Percentiles rank a stretch among this genome's conserved stretches.
phyloP scores from a whole-genome alignment of 305 asterid species.

The Coffea humblotiana region DNA sequence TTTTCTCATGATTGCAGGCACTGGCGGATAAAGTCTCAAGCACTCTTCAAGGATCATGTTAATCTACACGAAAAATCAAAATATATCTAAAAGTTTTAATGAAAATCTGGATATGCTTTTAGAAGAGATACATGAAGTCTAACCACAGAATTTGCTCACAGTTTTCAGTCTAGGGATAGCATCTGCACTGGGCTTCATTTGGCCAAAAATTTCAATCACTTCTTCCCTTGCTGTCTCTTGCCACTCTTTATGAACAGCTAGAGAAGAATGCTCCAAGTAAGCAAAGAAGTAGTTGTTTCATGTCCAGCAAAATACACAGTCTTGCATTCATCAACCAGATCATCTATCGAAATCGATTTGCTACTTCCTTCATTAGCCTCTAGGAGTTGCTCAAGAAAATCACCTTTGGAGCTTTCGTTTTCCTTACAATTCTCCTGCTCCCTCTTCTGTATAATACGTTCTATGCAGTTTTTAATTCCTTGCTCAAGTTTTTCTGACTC shows the following conservation, averaged over 20 bases:
- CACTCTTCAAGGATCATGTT: slow-evolving; percentile 64
- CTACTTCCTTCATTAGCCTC: slow-evolving; percentile 16
- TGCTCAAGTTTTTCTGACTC: slow-evolving; percentile 62
- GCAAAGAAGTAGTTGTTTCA: slow-evolving; percentile 53
- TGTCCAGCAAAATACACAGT: slow-evolving; percentile 75
- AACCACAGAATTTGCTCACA: neutral
- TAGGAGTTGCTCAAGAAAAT: slow-evolving; percentile 56
- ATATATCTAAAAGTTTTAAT: neutral
- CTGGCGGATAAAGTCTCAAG: slow-evolving; percentile 66
- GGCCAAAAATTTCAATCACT: slow-evolving; percentile 25
- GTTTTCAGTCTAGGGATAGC: neutral
- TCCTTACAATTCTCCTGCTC: slow-evolving; percentile 19
- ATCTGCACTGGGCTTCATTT: neutral
- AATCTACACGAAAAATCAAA: slow-evolving; percentile 33
- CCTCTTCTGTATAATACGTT: slow-evolving; percentile 39
- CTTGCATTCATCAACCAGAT: slow-evolving; percentile 70
- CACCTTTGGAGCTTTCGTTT: slow-evolving; percentile 22
- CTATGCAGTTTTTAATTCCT: slow-evolving; percentile 43
- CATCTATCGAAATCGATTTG: slow-evolving; percentile 41
- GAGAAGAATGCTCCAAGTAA: slow-evolving; percentile 56
- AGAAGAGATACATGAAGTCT: neutral
- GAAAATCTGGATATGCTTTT: neutral
- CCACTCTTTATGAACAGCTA: slow-evolving; percentile 50
- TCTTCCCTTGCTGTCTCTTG: slow-evolving; percentile 58
- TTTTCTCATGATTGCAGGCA: slow-evolving; percentile 48